These are phyloP conservation scores for Macrocybe gigantea DNA, from an alignment of 768 basidiomycete genomes.

Conservation along the genomic window DNA sequence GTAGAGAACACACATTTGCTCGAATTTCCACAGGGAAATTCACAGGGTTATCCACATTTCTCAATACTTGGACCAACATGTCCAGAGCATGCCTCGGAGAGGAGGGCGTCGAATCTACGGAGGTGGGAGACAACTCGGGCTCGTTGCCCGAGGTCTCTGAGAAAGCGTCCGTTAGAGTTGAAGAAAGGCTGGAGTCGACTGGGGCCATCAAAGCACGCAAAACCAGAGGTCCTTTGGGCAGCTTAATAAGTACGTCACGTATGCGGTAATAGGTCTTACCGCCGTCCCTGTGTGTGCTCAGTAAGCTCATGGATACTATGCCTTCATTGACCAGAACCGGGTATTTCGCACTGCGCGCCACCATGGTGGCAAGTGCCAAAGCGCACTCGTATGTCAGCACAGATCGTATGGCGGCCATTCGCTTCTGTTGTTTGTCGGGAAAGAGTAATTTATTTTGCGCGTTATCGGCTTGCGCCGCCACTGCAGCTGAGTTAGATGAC, in stretches of 20 bases:
- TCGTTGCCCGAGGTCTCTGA: too few species aligned
- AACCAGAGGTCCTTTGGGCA: conserved; percentile 50
- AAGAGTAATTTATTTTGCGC: conserved; percentile 23
- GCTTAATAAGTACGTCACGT: conserved; percentile 3
- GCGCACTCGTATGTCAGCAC: conserved; percentile 51
- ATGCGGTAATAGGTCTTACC: conserved; percentile 37
- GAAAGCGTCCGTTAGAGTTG: too few species aligned
- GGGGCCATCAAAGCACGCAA: conserved; percentile 53
- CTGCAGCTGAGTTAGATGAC: conserved; percentile 12
- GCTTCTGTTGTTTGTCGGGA: conserved; percentile 39
- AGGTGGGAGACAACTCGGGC: too few species aligned
- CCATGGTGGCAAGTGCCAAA: conserved; percentile 60
- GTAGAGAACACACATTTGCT: conserved; percentile 67
- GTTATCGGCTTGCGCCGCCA: conserved; percentile 11
- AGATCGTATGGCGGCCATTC: conserved; percentile 45
- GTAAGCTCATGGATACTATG: conserved; percentile 72
- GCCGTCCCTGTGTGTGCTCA: conserved; percentile 61
- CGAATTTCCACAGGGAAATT: conserved; percentile 73
- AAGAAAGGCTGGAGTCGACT: conserved; percentile 12
- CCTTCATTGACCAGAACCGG: conserved; percentile 87
- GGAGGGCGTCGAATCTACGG: too few species aligned
- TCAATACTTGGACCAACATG: conserved; percentile 59
- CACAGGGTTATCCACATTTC: conserved; percentile 47
- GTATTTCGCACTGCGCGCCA: conserved; percentile 74
- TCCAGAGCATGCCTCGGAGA: conserved; percentile 45